Conservation (phyloP, 768 basidiomycete species). For the Rhodotorula babjevae region DNA sequence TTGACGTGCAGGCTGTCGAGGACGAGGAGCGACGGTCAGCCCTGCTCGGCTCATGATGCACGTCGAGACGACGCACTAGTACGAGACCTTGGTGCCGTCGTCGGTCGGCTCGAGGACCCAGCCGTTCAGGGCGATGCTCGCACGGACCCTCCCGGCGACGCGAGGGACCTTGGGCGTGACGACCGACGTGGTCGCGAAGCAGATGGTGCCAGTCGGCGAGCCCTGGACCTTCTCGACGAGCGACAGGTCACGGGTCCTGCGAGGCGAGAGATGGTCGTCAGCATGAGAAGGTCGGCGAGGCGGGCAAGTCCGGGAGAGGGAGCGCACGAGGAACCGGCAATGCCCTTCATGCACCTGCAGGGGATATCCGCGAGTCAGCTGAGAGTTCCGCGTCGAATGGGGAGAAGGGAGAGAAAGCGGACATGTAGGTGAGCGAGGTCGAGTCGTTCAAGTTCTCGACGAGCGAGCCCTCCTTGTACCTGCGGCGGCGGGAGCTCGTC, state of each 20-base stretch:
- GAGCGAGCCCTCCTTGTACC: slow-evolving; percentile 39
- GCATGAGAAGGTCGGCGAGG: background rate
- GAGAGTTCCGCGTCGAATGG: background rate
- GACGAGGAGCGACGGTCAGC: background rate
- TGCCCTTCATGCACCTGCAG: slow-evolving; percentile 28
- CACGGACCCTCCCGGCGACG: slow-evolving; percentile 36
- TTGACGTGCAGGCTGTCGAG: slow-evolving; percentile 35
- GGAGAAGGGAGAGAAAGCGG: background rate
- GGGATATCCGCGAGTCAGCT: background rate
- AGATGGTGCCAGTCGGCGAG: slow-evolving; percentile 33
- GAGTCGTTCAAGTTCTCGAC: slow-evolving; percentile 37
- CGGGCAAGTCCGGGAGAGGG: background rate
- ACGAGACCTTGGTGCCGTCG: slow-evolving; percentile 18
- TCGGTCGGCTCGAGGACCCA: slow-evolving; percentile 34
- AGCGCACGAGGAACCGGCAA: slow-evolving; percentile 24
- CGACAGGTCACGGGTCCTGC: slow-evolving; percentile 37
- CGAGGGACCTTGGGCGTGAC: slow-evolving; percentile 37
- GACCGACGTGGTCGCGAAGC: slow-evolving; percentile 40
- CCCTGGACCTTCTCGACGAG: slow-evolving; percentile 38
- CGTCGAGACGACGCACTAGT: slow-evolving; percentile 14
- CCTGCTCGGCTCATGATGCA: no score
- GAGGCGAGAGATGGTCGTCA: background rate
- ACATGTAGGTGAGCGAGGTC: slow-evolving; percentile 40
- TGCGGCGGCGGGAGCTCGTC: background rate
- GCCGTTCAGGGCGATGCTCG: slow-evolving; percentile 38